Percentiles rank a stretch among this genome's conserved stretches.
phyloP scores from a whole-genome alignment of 2,329 filamentous ascomycete genomes.

The Drechslera avenae region DNA sequence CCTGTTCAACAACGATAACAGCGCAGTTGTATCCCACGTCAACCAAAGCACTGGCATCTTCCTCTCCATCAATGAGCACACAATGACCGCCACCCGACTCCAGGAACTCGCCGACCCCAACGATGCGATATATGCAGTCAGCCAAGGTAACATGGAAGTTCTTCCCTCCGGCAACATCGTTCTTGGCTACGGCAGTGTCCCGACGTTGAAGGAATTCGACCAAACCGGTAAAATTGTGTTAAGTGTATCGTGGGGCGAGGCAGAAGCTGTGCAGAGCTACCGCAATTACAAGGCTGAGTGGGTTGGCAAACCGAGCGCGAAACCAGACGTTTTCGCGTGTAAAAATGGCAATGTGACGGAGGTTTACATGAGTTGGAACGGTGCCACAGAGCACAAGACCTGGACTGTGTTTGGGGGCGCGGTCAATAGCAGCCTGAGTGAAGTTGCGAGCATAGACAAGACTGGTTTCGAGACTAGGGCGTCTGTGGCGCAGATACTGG shows the following conservation, averaged over 20 bases:
- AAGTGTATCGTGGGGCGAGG: conserved; percentile 9
- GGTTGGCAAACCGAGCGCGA: conserved; percentile 12
- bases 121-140: not conserved
- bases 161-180: conserved; percentile 3
- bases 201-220: conserved; percentile 10
- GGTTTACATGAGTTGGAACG: conserved; percentile 20
- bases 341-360: not conserved
- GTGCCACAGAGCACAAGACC: conserved; percentile 8
- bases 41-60: conserved; percentile 4
- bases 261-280: conserved; percentile 11
- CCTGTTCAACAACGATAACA: conserved; percentile 8
- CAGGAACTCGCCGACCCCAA: conserved; percentile 3
- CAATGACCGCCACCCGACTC: conserved; percentile 9
- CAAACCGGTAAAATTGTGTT: conserved; percentile 6
- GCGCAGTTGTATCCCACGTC: not conserved
- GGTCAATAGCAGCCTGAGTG: not conserved
- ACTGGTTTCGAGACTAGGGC: conserved; percentile 2
- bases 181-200: conserved; percentile 14
- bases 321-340: conserved; percentile 10
- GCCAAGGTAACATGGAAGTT: conserved; percentile 5
- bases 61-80: conserved; percentile 8
- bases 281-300: conserved; percentile 11
- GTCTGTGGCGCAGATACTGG: not conserved
- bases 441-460: not conserved
- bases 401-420: conserved; percentile 9